phyloP scores from a whole-genome alignment of 441 rosid genomes.

The Brassica balearica region DNA sequence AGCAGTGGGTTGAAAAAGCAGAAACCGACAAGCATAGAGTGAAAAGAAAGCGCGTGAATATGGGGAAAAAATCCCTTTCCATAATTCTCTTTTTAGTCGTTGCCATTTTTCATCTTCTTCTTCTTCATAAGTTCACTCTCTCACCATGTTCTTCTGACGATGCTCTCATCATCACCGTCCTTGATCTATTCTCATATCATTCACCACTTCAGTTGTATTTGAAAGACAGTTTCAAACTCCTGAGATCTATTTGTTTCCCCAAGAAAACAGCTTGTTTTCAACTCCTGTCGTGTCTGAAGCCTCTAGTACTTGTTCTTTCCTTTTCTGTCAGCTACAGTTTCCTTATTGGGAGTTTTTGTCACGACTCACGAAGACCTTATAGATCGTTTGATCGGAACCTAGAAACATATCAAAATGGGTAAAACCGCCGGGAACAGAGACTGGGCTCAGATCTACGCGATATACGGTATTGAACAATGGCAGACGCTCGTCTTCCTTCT shows the following conservation, averaged over 20 bases:
- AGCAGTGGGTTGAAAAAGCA: slow-evolving; percentile 30
- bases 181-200: not conserved
- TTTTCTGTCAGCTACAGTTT: not conserved
- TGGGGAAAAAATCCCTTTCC: not conserved
- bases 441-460: slow-evolving; percentile 91
- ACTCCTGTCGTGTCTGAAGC: not conserved
- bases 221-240: not conserved
- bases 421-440: slow-evolving; percentile 56
- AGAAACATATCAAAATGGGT: slow-evolving; percentile 44
- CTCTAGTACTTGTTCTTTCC: slow-evolving; percentile 8
- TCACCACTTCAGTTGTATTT: not conserved
- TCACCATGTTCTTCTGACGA: slow-evolving; percentile 26
- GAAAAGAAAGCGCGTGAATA: slow-evolving; percentile 43
- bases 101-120: not conserved
- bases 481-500: slow-evolving; percentile 79
- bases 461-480: slow-evolving; percentile 92
- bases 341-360: not conserved
- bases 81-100: slow-evolving; percentile 17
- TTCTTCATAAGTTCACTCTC: slow-evolving; percentile 37
- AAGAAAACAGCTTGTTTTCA: slow-evolving; percentile 29
- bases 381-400: slow-evolving; percentile 10
- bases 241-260: slow-evolving; percentile 16
- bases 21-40: slow-evolving; percentile 42
- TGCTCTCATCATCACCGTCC: slow-evolving; percentile 18
- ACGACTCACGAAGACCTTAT: not conserved